Percentiles rank a stretch among this genome's conserved stretches.
phyloP scores from a whole-genome alignment of 306 rosid species.

The Alnus glutinosa region DNA sequence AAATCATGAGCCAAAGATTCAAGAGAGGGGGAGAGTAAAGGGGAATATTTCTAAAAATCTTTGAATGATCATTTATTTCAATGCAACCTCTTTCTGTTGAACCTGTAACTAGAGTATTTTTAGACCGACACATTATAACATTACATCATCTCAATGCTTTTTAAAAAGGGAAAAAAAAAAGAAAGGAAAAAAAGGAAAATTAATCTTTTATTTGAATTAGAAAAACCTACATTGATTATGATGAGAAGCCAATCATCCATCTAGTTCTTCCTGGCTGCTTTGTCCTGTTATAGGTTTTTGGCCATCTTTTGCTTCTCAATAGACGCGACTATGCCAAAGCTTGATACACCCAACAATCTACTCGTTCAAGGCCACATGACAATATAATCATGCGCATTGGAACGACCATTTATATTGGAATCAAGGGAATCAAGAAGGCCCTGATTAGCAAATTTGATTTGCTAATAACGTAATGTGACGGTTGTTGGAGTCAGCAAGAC shows the following conservation, averaged over 20 bases:
- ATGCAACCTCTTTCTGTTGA: too few relatives aligned
- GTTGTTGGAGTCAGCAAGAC: background rate
- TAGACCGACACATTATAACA: too few relatives aligned
- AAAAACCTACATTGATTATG: background rate
- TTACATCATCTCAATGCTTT: too few relatives aligned
- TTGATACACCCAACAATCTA: background rate
- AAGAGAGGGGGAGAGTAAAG: too few relatives aligned
- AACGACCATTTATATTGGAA: background rate
- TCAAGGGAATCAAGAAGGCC: too few relatives aligned
- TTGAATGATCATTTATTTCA: too few relatives aligned
- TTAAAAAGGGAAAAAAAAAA: too few relatives aligned
- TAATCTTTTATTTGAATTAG: too few relatives aligned
- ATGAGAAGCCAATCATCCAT: constrained; percentile 84
- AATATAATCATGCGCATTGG: background rate
- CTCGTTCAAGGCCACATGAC: background rate
- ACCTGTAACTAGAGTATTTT: too few relatives aligned
- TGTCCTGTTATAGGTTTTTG: background rate
- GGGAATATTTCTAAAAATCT: too few relatives aligned
- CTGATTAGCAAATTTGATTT: background rate
- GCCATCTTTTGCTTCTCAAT: constrained; percentile 17
- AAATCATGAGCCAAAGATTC: too few relatives aligned
- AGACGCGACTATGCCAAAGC: background rate
- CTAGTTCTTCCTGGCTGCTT: constrained; percentile 13
- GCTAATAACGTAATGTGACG: background rate
- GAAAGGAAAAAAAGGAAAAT: too few relatives aligned